Conservation (phyloP, 192 early-diverging fungal genomes). For the Endogone sp. region DNA sequence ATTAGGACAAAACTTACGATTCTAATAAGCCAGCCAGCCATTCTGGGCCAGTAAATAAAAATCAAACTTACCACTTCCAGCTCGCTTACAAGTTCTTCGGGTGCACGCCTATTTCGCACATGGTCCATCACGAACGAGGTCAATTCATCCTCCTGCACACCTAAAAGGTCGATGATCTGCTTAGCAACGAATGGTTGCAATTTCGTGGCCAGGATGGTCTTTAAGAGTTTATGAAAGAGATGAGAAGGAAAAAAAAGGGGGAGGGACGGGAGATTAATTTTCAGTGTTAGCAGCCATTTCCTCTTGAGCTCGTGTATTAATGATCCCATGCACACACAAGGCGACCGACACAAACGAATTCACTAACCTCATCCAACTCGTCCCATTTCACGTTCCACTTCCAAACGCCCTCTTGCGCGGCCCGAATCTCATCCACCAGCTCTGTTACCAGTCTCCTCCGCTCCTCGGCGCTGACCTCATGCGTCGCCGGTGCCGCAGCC, state of each 20-base stretch:
- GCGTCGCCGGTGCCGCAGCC: slow-evolving; percentile 14
- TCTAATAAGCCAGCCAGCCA: background rate
- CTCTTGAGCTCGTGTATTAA: too few species aligned
- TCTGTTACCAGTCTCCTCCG: slow-evolving; percentile 57
- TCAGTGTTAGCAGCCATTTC: too few species aligned
- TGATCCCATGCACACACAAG: background rate
- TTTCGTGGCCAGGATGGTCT: slow-evolving; percentile 56
- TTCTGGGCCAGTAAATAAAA: background rate
- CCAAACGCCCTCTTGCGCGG: slow-evolving; percentile 64
- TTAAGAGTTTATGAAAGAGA: slow-evolving; percentile 21
- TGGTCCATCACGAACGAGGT: slow-evolving; percentile 74
- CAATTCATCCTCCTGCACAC: slow-evolving; percentile 75
- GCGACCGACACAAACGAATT: background rate
- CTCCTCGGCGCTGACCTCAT: slow-evolving; percentile 65
- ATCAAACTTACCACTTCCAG: slow-evolving; percentile 59
- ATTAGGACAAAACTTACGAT: background rate
- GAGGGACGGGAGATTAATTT: slow-evolving; percentile 14
- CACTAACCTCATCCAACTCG: slow-evolving; percentile 60
- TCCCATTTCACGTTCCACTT: slow-evolving; percentile 77
- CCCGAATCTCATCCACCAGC: slow-evolving; percentile 66
- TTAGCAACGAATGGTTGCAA: slow-evolving; percentile 72
- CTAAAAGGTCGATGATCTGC: slow-evolving; percentile 78
- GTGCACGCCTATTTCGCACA: slow-evolving; percentile 60
- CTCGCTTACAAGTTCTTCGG: slow-evolving; percentile 69
- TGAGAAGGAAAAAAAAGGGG: slow-evolving; percentile 21